Evolutionary conservation across 2,329 filamentous ascomycete genomes (phyloP), one percentile per base, ranked within the genome.

Genomic region (Clarireedia paspali): DNA sequence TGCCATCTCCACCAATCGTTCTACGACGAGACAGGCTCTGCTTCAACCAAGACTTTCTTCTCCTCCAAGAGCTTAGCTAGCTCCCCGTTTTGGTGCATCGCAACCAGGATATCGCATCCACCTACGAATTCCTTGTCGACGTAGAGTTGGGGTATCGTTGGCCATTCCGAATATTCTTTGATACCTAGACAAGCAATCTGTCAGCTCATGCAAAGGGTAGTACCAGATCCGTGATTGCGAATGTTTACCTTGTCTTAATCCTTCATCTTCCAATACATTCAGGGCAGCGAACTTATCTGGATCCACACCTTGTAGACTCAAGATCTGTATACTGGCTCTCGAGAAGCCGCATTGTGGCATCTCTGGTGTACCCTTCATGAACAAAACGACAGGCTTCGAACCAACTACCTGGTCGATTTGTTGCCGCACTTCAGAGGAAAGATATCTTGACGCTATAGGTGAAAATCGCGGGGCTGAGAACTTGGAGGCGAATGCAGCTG

Each of bases 81-180:
- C 64, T 95, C 91, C 27, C 94, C 94, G 68, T 89, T 95, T 74
- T 96, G 89, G 75, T 97, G 92, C 94, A 99, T 97, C 2, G 87
- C 88, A 71, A 97, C 87, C 65, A 99, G 73, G 62, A 99, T 99
- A 72, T 99, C 94, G 71, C 91, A 96, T n/a, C 94, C 94, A 55
- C 94, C 94, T 47, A 99, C 79, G 70, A 99, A 99, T 71, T 99
- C 92, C 75, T 92, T 92, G 61, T 95, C 84, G 51, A 99, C 79
- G 73, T 97, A 99, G 17, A 99, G 80, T 73, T 99, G 94, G 6
- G 94, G 94, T 70, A 99, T 97, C 20, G 94, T 99, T 14, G 94
- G 94, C 94, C 94, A 99, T 70, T 97, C 94, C 1, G 91, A 96
- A 78, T 94, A 99, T 74, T 99, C 92, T 76, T 99, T 99, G 76